These are phyloP conservation scores for Tolypocladium endophyticum DNA, from an alignment of 2,329 filamentous ascomycete genomes.

Conservation along the genomic window DNA sequence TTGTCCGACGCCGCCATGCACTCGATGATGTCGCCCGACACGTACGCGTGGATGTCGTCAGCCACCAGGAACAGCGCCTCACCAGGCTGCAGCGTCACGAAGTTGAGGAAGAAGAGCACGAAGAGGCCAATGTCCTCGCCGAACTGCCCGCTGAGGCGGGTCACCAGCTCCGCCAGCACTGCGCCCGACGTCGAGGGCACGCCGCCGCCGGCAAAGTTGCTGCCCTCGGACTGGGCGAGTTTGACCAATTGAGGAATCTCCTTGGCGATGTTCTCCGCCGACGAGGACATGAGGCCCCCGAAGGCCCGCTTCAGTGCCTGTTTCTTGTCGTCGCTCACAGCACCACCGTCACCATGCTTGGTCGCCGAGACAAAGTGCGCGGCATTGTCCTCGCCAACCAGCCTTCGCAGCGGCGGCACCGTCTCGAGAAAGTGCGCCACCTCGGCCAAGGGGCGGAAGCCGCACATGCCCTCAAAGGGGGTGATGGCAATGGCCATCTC, in stretches of 20 bases:
- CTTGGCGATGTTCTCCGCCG: slow-evolving; percentile 40
- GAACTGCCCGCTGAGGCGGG: slow-evolving; percentile 72
- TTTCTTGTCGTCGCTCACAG: slow-evolving; percentile 54
- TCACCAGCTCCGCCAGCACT: slow-evolving; percentile 66
- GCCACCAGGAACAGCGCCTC: slow-evolving; percentile 95
- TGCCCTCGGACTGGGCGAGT: slow-evolving; percentile 56
- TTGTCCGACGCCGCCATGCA: slow-evolving; percentile 99
- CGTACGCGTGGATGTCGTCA: slow-evolving; percentile 94
- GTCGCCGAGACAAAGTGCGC: slow-evolving; percentile 42
- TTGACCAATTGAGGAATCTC: slow-evolving; percentile 61
- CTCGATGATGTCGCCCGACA: slow-evolving; percentile 90
- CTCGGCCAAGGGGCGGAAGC: slow-evolving; percentile 80
- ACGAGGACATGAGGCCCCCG: slow-evolving; percentile 68
- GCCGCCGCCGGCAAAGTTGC: slow-evolving; percentile 65
- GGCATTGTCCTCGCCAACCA: slow-evolving; percentile 57
- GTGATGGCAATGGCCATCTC: slow-evolving; percentile 99
- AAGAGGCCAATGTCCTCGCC: slow-evolving; percentile 87
- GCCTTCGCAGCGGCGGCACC: slow-evolving; percentile 44
- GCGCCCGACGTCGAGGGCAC: slow-evolving; percentile 56
- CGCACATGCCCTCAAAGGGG: slow-evolving; percentile 89
- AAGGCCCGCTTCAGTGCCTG: slow-evolving; percentile 67
- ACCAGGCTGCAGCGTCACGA: slow-evolving; percentile 74
- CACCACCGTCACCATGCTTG: slow-evolving; percentile 28
- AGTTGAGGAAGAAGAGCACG: slow-evolving; percentile 95
- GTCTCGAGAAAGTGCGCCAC: slow-evolving; percentile 71